Evolutionary conservation across 306 rosid species (phyloP).

Genomic region (Cajanus cajan): DNA sequence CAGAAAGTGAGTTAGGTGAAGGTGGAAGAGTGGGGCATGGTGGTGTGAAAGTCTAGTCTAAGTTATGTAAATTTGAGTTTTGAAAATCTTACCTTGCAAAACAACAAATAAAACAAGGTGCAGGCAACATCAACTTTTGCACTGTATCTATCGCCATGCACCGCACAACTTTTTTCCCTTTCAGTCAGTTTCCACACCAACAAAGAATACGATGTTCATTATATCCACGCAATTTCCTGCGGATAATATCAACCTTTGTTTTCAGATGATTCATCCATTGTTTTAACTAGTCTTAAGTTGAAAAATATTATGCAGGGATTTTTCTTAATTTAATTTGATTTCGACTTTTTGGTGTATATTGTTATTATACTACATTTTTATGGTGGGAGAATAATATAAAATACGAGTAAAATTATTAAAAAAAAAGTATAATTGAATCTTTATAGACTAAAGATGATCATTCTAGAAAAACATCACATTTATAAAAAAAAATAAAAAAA

Average conservation of each 20-base stretch:
- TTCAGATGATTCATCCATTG: neutral
- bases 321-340: neutral
- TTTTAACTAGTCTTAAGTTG: neutral
- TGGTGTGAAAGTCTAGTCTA: conserved; percentile 23
- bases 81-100: conserved; percentile 8
- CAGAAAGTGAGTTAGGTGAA: conserved; percentile 32
- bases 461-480: too few species aligned
- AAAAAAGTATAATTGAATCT: too few species aligned
- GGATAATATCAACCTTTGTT: neutral
- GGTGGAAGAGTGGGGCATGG: neutral
- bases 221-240: conserved; percentile 5
- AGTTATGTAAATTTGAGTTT: neutral
- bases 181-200: conserved; percentile 3
- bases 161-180: neutral
- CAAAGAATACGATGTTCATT: conserved; percentile 33
- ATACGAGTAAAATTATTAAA: too few species aligned
- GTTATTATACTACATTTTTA: too few species aligned
- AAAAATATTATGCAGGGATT: too few species aligned
- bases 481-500: too few species aligned
- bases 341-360: too few species aligned
- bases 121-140: conserved; percentile 13
- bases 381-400: too few species aligned
- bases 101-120: conserved; percentile 9
- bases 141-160: neutral
- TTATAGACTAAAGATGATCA: too few species aligned